Conservation (phyloP, 176 grass and related monocot genomes). For the Melocanna baccifera region DNA sequence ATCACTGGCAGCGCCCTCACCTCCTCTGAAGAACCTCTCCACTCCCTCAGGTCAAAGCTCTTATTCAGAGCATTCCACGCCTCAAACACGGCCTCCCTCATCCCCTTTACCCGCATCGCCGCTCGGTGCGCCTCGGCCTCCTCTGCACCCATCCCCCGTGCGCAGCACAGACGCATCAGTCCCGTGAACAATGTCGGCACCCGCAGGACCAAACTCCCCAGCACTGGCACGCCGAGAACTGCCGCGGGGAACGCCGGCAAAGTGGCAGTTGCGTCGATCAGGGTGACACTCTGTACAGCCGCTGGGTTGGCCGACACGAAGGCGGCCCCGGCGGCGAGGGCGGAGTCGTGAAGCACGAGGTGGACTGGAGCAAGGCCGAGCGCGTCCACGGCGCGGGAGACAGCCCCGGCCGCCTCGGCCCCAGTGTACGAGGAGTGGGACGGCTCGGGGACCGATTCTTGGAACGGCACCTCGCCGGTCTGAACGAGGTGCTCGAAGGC, state of each 20-base stretch:
- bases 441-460: constrained; percentile 25
- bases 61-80: constrained; percentile 63
- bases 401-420: constrained; percentile 35
- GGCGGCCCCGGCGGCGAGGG: constrained; percentile 45
- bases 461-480: constrained; percentile 66
- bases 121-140: constrained; percentile 50
- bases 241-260: constrained; percentile 68
- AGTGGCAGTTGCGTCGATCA: constrained; percentile 51
- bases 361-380: constrained; percentile 56
- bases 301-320: constrained; percentile 46
- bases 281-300: constrained; percentile 49
- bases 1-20: constrained; percentile 54
- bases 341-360: constrained; percentile 75
- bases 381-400: constrained; percentile 42
- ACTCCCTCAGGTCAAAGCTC: constrained; percentile 78
- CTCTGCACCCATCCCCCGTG: constrained; percentile 32
- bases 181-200: constrained; percentile 54
- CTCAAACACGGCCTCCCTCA: constrained; percentile 41
- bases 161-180: constrained; percentile 68
- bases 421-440: constrained; percentile 35
- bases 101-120: constrained; percentile 46
- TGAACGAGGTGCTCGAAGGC: constrained; percentile 76
- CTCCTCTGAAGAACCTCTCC: constrained; percentile 40
- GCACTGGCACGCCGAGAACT: constrained; percentile 52
- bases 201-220: constrained; percentile 48